Percentiles rank a stretch among this genome's conserved stretches.
Conservation (phyloP, 306 rosid genomes). For the Citrullus mucosospermus region DNA sequence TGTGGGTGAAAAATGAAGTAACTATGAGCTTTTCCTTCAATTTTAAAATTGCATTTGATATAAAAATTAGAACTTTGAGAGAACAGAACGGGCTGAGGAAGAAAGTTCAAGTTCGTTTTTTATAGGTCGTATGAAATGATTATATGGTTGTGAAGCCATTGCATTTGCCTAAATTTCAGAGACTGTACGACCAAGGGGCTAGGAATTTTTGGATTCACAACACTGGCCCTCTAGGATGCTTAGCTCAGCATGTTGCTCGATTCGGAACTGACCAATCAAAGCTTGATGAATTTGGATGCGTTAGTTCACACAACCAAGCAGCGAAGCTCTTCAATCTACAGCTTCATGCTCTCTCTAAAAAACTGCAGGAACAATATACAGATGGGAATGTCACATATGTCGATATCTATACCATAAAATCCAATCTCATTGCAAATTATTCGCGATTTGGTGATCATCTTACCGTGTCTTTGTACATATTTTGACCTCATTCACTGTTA, state of each 20-base stretch:
- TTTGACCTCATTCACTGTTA: neutral
- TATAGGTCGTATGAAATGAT: neutral
- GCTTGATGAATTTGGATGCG: slow-evolving; percentile 74
- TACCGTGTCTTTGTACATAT: neutral
- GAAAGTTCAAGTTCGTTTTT: neutral
- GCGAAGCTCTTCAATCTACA: slow-evolving; percentile 62
- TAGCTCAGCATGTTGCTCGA: slow-evolving; percentile 63
- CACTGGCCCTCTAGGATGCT: slow-evolving; percentile 84
- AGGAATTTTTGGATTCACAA: slow-evolving; percentile 84
- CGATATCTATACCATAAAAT: slow-evolving; percentile 63
- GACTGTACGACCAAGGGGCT: slow-evolving; percentile 61
- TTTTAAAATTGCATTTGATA: neutral
- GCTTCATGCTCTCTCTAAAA: slow-evolving; percentile 54
- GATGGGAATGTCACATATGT: slow-evolving; percentile 54
- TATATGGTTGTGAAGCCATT: neutral
- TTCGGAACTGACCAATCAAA: slow-evolving; percentile 68
- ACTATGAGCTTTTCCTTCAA: neutral
- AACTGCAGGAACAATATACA: slow-evolving; percentile 55
- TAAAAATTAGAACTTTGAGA: neutral
- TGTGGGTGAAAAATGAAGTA: neutral
- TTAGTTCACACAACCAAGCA: slow-evolving; percentile 57
- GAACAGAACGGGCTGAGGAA: neutral
- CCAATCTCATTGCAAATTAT: slow-evolving; percentile 53
- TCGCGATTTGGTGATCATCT: slow-evolving; percentile 39
- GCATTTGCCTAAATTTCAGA: slow-evolving; percentile 24